Base-by-base conservation (phyloP, 495 filamentous ascomycete species). In the Lineolata rhizophorae region DNA sequence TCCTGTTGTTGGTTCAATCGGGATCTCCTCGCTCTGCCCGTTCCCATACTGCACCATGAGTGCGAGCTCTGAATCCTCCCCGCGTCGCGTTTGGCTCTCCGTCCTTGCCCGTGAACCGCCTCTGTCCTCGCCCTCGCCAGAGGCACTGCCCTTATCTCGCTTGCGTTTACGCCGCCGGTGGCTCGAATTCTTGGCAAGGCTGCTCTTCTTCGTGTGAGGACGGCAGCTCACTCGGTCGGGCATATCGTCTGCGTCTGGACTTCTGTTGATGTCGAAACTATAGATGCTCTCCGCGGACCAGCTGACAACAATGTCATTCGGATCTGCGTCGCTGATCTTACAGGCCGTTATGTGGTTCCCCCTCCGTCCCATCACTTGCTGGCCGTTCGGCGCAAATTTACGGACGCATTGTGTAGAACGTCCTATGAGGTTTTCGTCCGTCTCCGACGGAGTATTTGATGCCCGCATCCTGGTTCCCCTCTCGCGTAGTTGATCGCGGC, bases 251-350 rank as follows among this genome's bases (percentile, higher is more conserved):
- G 64, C 63, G 52, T 73, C 67, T 1, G 68, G 62, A 44, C 60
- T 70, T n/a, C 57, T 56, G 20, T 73, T 51, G 11, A 81, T 51
- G 44, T 80, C 69, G 38, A 81, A 81, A 43, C 67, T 69, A 48
- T 81, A 80, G 38, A 80, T 72, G 32, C 67, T 63, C 36, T 78
- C 70, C 10, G 73, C 74, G 21, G 71, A 76, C 75, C 76, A 81
- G 42, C 73, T 78, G 17, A 67, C 75, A 3, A 81, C 54, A 44
- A 81, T 60, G 36, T 81, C 72, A 35, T 79, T 70, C 2, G 75
- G 75, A 34, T 76, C 67, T 8, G 68, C 70, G 52, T 81, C 73
- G 28, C 74, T 78, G 36, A 81, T 81, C 49, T 78, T 81, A 49
- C 72, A 77, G 5, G 73, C 71, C 1, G 75, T 80, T 44, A 81